A percentile compares a stretch with the other conserved stretches of the same genome.
Conservation (phyloP, 2,329 filamentous ascomycete genomes). For the Nigrospora oryzae region DNA sequence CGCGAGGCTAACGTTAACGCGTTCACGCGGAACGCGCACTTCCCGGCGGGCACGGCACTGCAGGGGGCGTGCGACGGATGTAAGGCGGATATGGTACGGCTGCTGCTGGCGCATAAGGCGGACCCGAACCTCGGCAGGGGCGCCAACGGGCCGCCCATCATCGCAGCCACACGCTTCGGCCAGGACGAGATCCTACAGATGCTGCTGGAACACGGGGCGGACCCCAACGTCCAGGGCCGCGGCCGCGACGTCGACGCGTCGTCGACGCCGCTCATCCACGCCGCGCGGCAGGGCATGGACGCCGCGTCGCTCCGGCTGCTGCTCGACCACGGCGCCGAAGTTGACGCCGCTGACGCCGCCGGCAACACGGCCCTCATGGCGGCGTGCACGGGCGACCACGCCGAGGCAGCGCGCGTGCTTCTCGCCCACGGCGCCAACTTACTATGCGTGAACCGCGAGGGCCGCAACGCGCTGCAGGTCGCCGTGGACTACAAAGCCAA, state of each 20-base stretch:
- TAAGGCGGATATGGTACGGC: conserved; percentile 20
- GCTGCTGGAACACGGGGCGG: conserved; percentile 24
- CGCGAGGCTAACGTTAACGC: conserved; percentile 26
- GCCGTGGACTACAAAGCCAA: neutral
- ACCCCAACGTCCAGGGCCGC: conserved; percentile 23
- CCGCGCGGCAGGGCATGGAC: conserved; percentile 11
- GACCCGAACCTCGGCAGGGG: conserved; percentile 28
- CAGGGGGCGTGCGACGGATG: conserved; percentile 29
- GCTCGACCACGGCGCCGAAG: neutral
- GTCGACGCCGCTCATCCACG: conserved; percentile 27
- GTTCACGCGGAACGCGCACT: conserved; percentile 16
- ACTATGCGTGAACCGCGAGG: neutral
- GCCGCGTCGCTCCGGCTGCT: neutral
- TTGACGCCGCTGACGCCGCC: neutral
- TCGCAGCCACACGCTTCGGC: conserved; percentile 24
- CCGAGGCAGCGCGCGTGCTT: neutral
- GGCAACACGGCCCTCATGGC: neutral
- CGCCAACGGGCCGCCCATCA: conserved; percentile 22
- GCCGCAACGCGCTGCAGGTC: neutral
- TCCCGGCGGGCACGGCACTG: conserved; percentile 25
- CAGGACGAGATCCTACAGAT: conserved; percentile 25
- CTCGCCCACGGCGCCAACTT: neutral
- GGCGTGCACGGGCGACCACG: neutral
- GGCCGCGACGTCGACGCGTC: conserved; percentile 12
- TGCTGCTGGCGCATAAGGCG: conserved; percentile 26